phyloP scores from a whole-genome alignment of 352 stramenopile species.

The Globisporangium okanoganense region DNA sequence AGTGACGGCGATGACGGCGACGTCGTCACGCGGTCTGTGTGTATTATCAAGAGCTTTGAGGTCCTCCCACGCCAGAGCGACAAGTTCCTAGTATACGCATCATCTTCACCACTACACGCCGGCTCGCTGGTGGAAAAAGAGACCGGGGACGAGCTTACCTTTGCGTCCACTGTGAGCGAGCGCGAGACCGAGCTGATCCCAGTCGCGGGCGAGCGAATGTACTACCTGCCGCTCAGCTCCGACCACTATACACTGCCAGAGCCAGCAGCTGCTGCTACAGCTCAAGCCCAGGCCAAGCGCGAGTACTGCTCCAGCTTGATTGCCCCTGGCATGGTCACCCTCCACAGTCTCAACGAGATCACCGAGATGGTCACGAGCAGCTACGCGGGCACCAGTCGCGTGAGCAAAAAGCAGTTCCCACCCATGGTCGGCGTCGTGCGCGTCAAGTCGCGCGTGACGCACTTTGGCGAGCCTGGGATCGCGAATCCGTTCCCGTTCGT shows the following conservation, averaged over 20 bases:
- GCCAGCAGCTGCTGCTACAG: neutral
- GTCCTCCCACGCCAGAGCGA: neutral
- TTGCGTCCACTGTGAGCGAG: conserved; percentile 28
- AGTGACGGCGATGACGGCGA: neutral
- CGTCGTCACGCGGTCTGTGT: conserved; percentile 7
- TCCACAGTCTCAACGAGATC: conserved; percentile 22
- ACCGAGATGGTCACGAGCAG: conserved; percentile 18
- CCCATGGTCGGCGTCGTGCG: conserved; percentile 50
- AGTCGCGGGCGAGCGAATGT: conserved; percentile 35
- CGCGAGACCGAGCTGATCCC: conserved; percentile 47
- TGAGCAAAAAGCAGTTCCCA: conserved; percentile 1
- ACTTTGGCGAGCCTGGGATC: conserved; percentile 36
- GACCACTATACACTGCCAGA: conserved; percentile 44
- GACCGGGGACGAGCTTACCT: conserved; percentile 23
- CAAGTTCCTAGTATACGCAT: neutral
- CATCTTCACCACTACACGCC: neutral
- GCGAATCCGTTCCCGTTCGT: conserved; percentile 59
- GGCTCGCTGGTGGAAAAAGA: neutral
- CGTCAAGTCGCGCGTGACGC: conserved; percentile 52
- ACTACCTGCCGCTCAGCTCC: conserved; percentile 52
- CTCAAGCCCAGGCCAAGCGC: neutral
- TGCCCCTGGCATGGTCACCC: conserved; percentile 10
- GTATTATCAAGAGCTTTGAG: conserved; percentile 20
- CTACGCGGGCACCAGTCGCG: neutral
- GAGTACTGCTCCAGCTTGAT: conserved; percentile 26